These are phyloP conservation scores for Scalesia atractyloides DNA, from an alignment of 129 eudicot species.

Conservation along the genomic window DNA sequence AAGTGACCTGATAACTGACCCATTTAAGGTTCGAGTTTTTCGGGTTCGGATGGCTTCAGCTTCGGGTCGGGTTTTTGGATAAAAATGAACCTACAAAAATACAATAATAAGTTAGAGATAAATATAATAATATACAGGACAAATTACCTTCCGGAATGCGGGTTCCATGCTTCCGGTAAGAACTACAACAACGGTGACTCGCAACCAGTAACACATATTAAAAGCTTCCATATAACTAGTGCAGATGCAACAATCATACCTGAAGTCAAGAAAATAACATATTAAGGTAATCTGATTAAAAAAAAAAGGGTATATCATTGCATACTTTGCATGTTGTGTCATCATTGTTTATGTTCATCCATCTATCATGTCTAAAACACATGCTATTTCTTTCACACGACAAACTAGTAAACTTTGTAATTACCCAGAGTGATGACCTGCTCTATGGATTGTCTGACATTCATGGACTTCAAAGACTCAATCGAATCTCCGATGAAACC, in stretches of 20 bases:
- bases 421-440: constrained; percentile 66
- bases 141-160: constrained; percentile 72
- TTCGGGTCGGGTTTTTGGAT: too few relatives aligned
- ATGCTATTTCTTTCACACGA: not conserved
- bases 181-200: constrained; percentile 88
- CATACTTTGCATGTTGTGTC: too few relatives aligned
- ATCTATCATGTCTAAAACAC: too few relatives aligned
- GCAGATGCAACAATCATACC: constrained; percentile 83
- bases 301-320: too few relatives aligned
- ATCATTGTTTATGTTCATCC: too few relatives aligned
- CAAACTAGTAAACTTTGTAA: not conserved
- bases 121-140: not conserved
- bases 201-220: constrained; percentile 76
- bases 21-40: too few relatives aligned
- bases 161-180: constrained; percentile 99
- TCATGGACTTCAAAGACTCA: constrained; percentile 46
- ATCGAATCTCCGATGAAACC: constrained; percentile 54
- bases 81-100: not conserved
- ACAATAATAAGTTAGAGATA: not conserved
- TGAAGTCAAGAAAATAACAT: constrained; percentile 32
- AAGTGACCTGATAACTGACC: too few relatives aligned
- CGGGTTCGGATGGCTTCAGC: too few relatives aligned
- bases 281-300: not conserved
- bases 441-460: constrained; percentile 48
- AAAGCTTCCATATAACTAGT: constrained; percentile 76